Evolutionary conservation across 768 basidiomycete genomes (phyloP), one percentile per base, ranked within the genome.

Genomic region (Hygrocybe punicea): DNA sequence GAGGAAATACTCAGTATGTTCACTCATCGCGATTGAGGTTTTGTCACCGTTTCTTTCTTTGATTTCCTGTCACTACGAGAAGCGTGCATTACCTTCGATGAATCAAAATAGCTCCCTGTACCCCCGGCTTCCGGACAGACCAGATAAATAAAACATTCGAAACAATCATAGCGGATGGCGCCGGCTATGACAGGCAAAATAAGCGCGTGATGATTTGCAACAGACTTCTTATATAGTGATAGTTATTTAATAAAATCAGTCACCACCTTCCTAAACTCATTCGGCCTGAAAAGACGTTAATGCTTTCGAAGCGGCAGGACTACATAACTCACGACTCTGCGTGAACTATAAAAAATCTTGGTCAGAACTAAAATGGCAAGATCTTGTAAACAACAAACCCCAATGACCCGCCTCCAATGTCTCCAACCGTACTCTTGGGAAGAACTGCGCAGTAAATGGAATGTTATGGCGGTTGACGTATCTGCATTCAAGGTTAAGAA

Each of bases 321-420:
- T 25, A 35, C 21, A 8, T 11, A 68, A 61, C 76, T 57, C 63
- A 85, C 80, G 79, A 80, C 67, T 95, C 92, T 14, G 90, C 87
- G 60, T 95, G 93, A 17, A 95, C 89, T 91, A 58, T 24, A 48
- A 17, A 57, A 1, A 6, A 23, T 1, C 5, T n/a, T 55, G 55
- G 55, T 35, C 17, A 47, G 37, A 19, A 14, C n/a, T 45, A 29
- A 35, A 45, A 4, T 13, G 36, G 11, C 11, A 40, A 1, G 29
- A 50, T 25, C 47, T 33, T 57, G 25, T 23, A 29, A 19, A 6
- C 37, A 6, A 70, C 84, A 60, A 67, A 91, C 90, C 88, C 94
- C 94, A 98, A 70, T 98, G 94, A 1, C 86, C 85, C 0, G 93
- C 75, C 57, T 92, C 85, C 24, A 96, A 70, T 23, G 71, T 78